These are phyloP conservation scores for Amanita polypyramis DNA, from an alignment of 768 basidiomycete species.

Conservation along the genomic window DNA sequence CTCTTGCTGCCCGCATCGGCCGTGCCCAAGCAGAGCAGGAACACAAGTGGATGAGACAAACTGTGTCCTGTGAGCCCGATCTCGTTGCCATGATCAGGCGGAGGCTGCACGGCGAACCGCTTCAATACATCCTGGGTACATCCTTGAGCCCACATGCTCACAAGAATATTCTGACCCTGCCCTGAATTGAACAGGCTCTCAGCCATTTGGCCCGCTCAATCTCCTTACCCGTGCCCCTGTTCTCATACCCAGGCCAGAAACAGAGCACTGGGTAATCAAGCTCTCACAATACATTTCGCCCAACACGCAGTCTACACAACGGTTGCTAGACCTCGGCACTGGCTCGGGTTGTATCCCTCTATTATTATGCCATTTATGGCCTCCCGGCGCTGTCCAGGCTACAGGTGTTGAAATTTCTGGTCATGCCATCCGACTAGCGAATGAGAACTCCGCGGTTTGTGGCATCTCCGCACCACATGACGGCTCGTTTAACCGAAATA, in stretches of 20 bases:
- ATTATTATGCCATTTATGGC: slow-evolving; percentile 61
- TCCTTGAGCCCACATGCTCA: slow-evolving; percentile 8
- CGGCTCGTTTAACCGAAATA: slow-evolving; percentile 21
- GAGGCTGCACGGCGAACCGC: slow-evolving; percentile 60
- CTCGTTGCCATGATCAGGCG: slow-evolving; percentile 43
- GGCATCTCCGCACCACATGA: slow-evolving; percentile 22
- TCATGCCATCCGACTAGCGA: slow-evolving; percentile 43
- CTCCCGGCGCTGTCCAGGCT: slow-evolving; percentile 40
- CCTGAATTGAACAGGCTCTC: slow-evolving; percentile 40
- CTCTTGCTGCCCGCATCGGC: slow-evolving; percentile 20
- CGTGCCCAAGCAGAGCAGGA: slow-evolving; percentile 27
- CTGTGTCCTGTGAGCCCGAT: slow-evolving; percentile 9
- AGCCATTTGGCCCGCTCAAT: slow-evolving; percentile 80
- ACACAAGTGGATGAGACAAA: slow-evolving; percentile 33
- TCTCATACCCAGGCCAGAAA: slow-evolving; percentile 93
- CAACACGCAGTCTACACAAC: slow-evolving; percentile 22
- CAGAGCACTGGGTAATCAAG: slow-evolving; percentile 69
- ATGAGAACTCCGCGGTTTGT: slow-evolving; percentile 36
- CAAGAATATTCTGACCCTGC: slow-evolving; percentile 9
- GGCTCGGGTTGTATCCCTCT: slow-evolving; percentile 90
- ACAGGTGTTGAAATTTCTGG: slow-evolving; percentile 61
- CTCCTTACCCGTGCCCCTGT: slow-evolving; percentile 67
- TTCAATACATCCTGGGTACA: slow-evolving; percentile 86
- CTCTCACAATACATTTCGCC: slow-evolving; percentile 41
- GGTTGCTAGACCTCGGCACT: slow-evolving; percentile 83